Conservation (phyloP, 2,329 filamentous ascomycete species). For the Dactylellina cionopaga region DNA sequence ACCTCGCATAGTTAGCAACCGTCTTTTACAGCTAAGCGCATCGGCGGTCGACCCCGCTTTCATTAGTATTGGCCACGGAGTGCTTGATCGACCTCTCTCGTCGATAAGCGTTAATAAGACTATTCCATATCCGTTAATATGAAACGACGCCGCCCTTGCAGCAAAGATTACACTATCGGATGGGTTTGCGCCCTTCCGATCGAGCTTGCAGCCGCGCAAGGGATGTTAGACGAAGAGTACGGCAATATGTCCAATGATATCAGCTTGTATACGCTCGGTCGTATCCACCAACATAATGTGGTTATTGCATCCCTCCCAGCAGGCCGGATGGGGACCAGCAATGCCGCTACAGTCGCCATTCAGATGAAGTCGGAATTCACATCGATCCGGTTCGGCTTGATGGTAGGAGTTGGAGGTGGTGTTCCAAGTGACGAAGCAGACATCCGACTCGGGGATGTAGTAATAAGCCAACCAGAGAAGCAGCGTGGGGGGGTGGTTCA, state of each 20-base stretch:
- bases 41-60: too few relatives aligned
- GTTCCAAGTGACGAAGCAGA: slow-evolving; percentile 53
- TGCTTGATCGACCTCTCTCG: too few relatives aligned
- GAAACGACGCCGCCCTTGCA: too few relatives aligned
- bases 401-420: slow-evolving; percentile 58
- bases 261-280: slow-evolving; percentile 59
- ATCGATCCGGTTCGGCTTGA: slow-evolving; percentile 48
- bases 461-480: neutral
- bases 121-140: too few relatives aligned
- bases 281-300: slow-evolving; percentile 58
- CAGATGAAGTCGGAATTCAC: too few relatives aligned
- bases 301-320: slow-evolving; percentile 58
- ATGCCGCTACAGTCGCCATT: too few relatives aligned
- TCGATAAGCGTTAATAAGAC: too few relatives aligned
- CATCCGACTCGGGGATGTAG: slow-evolving; percentile 1
- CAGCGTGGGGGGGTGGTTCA: neutral
- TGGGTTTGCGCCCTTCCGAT: slow-evolving; percentile 8
- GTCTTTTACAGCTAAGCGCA: too few relatives aligned
- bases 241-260: slow-evolving; percentile 44
- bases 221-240: slow-evolving; percentile 5
- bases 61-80: too few relatives aligned
- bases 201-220: neutral
- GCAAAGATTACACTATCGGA: slow-evolving; percentile 11
- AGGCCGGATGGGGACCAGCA: slow-evolving; percentile 58
- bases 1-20: too few relatives aligned